Conservation (phyloP, 2,329 filamentous ascomycete genomes). For the Alternaria alternata region DNA sequence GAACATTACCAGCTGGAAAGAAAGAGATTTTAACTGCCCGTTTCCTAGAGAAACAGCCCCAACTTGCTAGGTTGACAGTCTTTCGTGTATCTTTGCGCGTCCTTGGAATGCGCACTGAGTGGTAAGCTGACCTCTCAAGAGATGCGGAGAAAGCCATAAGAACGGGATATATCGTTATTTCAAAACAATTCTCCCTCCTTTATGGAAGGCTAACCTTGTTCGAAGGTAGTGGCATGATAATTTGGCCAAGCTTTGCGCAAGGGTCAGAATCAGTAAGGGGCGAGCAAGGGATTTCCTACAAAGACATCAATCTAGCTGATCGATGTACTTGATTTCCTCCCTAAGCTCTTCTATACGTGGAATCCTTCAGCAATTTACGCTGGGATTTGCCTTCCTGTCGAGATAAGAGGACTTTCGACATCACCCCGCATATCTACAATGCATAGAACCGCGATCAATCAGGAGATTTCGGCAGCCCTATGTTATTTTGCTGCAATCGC, state of each 20-base stretch:
- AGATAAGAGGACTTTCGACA: not conserved
- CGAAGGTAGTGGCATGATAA: not conserved
- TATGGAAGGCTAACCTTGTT: not conserved
- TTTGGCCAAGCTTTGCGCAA: slow-evolving; percentile 2
- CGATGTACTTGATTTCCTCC: not conserved
- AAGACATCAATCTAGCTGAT: not conserved
- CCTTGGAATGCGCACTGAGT: not conserved
- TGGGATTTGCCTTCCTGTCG: not conserved
- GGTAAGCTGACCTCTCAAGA: not conserved
- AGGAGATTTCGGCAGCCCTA: slow-evolving; percentile 4
- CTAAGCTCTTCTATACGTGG: not conserved
- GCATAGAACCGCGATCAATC: not conserved
- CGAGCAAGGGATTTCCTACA: slow-evolving; percentile 8
- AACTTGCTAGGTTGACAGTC: not conserved
- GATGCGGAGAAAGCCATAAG: not conserved
- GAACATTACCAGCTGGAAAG: not conserved
- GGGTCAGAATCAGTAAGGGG: slow-evolving; percentile 2
- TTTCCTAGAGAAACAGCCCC: not conserved
- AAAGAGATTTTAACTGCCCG: not conserved
- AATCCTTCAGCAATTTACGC: not conserved
- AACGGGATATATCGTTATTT: not conserved
- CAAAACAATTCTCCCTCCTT: not conserved
- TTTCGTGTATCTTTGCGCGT: not conserved
- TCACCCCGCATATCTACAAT: not conserved
- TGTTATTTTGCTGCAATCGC: not conserved